Percentiles rank a stretch among this genome's conserved stretches.
Conservation (phyloP, 768 basidiomycete species). For the Termitomyces titanicus region DNA sequence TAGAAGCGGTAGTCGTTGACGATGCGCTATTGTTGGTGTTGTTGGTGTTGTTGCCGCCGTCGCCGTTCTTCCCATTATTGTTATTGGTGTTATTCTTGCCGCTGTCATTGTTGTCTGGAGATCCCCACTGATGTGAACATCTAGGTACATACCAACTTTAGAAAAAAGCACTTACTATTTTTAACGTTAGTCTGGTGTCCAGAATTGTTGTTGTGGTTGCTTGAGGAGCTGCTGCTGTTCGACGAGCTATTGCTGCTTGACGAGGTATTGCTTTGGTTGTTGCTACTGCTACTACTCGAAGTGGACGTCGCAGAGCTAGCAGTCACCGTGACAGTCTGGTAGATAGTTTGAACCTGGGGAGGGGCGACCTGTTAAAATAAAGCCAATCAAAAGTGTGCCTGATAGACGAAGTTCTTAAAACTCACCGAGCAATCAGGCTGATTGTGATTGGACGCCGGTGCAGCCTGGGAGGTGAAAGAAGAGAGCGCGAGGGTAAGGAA, state of each 20-base stretch:
- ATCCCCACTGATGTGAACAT: no score
- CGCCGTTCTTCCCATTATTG: slow-evolving; percentile 6
- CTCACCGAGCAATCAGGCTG: slow-evolving; percentile 18
- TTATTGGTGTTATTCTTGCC: neutral
- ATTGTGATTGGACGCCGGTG: slow-evolving; percentile 21
- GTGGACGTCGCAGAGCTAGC: slow-evolving; percentile 21
- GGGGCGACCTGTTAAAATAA: slow-evolving; percentile 5
- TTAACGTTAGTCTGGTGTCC: neutral
- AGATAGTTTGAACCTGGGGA: slow-evolving; percentile 21
- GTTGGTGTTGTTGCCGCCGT: slow-evolving; percentile 7
- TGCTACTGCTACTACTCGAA: slow-evolving; percentile 8
- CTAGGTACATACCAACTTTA: neutral
- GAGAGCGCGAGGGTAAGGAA: slow-evolving; percentile 37
- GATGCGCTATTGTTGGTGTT: slow-evolving; percentile 4
- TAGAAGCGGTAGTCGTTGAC: neutral
- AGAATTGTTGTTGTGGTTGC: neutral
- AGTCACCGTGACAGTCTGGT: slow-evolving; percentile 34
- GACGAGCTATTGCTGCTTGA: neutral
- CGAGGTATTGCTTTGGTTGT: neutral
- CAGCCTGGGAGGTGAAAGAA: slow-evolving; percentile 27
- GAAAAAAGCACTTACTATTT: neutral
- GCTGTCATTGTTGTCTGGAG: neutral
- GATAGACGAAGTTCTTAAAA: slow-evolving; percentile 1
- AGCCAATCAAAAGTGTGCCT: slow-evolving; percentile 4
- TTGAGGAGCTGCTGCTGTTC: neutral